Conservation (phyloP, 768 basidiomycete species). For the Phylloporus sp. region DNA sequence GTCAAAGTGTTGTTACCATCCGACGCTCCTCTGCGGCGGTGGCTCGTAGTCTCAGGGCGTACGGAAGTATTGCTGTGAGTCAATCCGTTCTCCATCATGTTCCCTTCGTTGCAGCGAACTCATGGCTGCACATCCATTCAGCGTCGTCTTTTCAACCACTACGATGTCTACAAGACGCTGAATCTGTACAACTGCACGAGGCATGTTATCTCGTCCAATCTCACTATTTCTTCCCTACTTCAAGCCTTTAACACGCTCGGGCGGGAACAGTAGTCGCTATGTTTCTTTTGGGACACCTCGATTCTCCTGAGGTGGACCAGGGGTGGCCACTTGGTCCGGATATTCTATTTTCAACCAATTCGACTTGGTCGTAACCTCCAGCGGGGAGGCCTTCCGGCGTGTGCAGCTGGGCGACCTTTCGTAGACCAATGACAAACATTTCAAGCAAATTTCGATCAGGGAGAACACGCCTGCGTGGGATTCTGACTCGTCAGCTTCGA, state of each 20-base stretch:
- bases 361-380: conserved; percentile 5
- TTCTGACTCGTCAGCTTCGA: not conserved
- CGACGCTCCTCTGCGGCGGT: no score
- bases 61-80: no score
- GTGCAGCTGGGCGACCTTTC: not conserved
- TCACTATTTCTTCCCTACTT: conserved; percentile 15
- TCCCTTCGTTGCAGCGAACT: no score
- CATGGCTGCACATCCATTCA: not conserved
- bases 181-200: conserved; percentile 20
- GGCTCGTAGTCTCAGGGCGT: no score
- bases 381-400: conserved; percentile 6
- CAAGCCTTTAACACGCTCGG: not conserved
- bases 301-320: conserved; percentile 13
- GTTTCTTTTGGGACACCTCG: conserved; percentile 10
- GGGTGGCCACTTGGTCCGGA: conserved; percentile 3
- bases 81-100: no score
- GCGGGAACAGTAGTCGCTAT: conserved; percentile 17
- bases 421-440: not conserved
- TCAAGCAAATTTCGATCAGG: conserved; percentile 9
- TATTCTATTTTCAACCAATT: conserved; percentile 3
- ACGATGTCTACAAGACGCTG: conserved; percentile 6
- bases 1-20: no score
- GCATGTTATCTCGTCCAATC: conserved; percentile 4
- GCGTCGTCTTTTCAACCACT: conserved; percentile 10
- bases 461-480: conserved; percentile 12